Evolutionary conservation across 2,329 filamentous ascomycete genomes (phyloP).

Genomic region (Plectosphaerella cucumerina): DNA sequence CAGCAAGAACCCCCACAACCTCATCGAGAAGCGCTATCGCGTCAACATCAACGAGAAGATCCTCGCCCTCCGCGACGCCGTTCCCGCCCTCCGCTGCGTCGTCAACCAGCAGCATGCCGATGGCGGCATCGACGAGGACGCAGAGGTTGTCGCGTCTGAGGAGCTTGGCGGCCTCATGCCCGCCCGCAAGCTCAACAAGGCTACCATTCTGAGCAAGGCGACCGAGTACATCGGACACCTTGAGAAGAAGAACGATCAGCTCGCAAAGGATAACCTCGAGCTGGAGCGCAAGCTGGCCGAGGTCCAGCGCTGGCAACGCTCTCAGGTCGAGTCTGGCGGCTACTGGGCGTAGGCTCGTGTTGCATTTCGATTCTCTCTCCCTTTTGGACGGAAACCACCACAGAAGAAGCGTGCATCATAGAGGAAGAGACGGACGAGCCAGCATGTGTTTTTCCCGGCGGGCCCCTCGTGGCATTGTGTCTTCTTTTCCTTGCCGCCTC

Average conservation of each 20-base stretch:
- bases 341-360: constrained; percentile 5
- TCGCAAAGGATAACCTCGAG: constrained; percentile 25
- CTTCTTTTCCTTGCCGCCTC: too few relatives aligned
- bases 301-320: constrained; percentile 7
- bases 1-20: constrained; percentile 81
- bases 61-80: constrained; percentile 67
- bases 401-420: too few relatives aligned
- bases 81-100: constrained; percentile 41
- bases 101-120: constrained; percentile 19
- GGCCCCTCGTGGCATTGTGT: too few relatives aligned
- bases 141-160: constrained; percentile 16
- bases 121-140: constrained; percentile 12
- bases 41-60: constrained; percentile 85
- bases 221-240: constrained; percentile 32
- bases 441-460: too few relatives aligned
- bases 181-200: constrained; percentile 37
- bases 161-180: constrained; percentile 26
- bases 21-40: constrained; percentile 81
- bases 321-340: constrained; percentile 3
- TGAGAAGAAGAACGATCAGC: constrained; percentile 26
- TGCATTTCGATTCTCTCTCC: neutral
- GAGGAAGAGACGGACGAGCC: too few relatives aligned
- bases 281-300: constrained; percentile 20
- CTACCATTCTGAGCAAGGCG: constrained; percentile 34
- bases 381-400: neutral